Base-by-base conservation (phyloP, 805 yeast genomes). In the Grigorovia jiainica region DNA sequence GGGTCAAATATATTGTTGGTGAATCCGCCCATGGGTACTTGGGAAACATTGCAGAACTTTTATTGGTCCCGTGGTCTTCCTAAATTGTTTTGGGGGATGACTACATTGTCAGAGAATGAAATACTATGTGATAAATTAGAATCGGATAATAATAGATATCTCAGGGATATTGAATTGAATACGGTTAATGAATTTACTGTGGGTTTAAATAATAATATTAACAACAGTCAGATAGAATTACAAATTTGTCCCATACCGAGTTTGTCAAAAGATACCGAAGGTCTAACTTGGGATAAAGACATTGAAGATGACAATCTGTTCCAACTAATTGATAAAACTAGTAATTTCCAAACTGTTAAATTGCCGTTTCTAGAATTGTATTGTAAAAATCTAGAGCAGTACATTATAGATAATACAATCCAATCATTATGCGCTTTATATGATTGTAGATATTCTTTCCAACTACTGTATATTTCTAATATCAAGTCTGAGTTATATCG, bases 11-110 rank as follows among this genome's bases (percentile, higher is more conserved):
- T 87, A 3, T 48, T 89, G 36, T 58, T 89, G 18, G 51, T 89
- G 13, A 60, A 66, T n/a, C 94, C 86, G 43, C 86, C 87, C 3
- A 69, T 83, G 75, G 95, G 94, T 2, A 68, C 76, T 34, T 57
- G 72, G 7, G 75, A 73, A 10, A 58, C 65, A 43, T 51, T 86
- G 9, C 57, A 66, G n/a, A 55, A 61, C 2, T 84, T 90, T 87
- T 76, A 76, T 4, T 17, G 18, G 10, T 34, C 8, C 11, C 52
- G 61, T 3, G 40, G 46, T 1, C 57, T 76, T 41, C 95, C 96
- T 0, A 67, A 65, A 13, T 45, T 87, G 5, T 76, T 68, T 47
- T 72, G 73, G 44, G 92, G 82, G 11, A 68, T 46, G 15, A 47
- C 57, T 9, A 40, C 34, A 10, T 5, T 16, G 1, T 29, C 16